Evolutionary conservation across 768 basidiomycete species (phyloP), one percentile per base, ranked within the genome.

Genomic region (Thelephora ganbajun): DNA sequence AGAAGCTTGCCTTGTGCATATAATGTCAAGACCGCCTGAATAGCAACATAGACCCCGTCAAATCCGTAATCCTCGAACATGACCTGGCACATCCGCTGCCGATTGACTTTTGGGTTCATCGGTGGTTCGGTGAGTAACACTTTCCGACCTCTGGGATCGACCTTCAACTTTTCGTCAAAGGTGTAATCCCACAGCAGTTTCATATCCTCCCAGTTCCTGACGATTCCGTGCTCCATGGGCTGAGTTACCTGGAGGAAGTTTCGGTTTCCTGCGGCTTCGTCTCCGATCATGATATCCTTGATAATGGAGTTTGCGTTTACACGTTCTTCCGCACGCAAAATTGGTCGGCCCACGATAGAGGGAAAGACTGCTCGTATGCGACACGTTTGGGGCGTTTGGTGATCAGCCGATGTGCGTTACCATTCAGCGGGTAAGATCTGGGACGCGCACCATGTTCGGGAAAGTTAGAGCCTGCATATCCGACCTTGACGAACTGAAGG

Each of bases 41-140:
- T 97, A 16, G 96, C 96, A 2, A 99, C 83, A 64, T 98, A 98
- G 49, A 98, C 90, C 0, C 90, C 88, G 14, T 80, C 80, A 58
- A 98, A 97, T 2, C 89, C 91, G 63, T 97, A 99, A 53, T 94
- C 87, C 69, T 99, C 96, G 61, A 99, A 97, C 96, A 99, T 99
- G 59, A 97, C 89, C 64, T 98, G 84, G 48, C 81, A 84, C 92
- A 99, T 97, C 62, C 76, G 71, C 64, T 92, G 82, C 57, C 96
- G 66, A 65, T 99, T 98, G 53, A 67, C 82, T 60, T 82, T 89
- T 2, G 96, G 96, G 66, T 99, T 98, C 96, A 98, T 98, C 23
- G 96, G 96, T 13, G 96, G 96, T 64, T 99, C 96, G 0, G 96
- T 99, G 57, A 99, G 73, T 51, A 99, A 65, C 35, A 99, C 76